Conservation (phyloP, 2,329 filamentous ascomycete species). For the Leptographium radiaticola region DNA sequence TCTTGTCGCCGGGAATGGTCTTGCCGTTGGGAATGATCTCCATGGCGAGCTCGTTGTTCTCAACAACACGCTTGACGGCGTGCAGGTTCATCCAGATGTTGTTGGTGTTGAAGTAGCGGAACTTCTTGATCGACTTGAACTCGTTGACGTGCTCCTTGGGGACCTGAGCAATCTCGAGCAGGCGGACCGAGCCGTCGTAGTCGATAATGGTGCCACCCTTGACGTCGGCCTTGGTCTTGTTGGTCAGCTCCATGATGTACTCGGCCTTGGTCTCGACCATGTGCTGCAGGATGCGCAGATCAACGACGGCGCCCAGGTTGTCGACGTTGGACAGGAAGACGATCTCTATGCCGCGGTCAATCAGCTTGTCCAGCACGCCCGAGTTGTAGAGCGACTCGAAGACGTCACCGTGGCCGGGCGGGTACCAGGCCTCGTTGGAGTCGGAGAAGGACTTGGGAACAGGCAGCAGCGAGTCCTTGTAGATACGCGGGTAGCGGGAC, state of each 20-base stretch:
- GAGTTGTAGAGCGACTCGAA: slow-evolving; percentile 99
- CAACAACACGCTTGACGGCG: slow-evolving; percentile 95
- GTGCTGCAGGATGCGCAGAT: slow-evolving; percentile 96
- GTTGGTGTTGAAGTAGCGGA: slow-evolving; percentile 99
- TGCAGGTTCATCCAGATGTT: slow-evolving; percentile 99
- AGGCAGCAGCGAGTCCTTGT: slow-evolving; percentile 95
- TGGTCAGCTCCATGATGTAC: slow-evolving; percentile 99
- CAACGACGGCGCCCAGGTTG: slow-evolving; percentile 94
- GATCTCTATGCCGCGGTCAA: slow-evolving; percentile 90
- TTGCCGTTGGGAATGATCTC: slow-evolving; percentile 99
- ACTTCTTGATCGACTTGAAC: slow-evolving; percentile 99
- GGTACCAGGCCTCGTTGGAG: slow-evolving; percentile 93
- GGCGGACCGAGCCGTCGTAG: slow-evolving; percentile 91
- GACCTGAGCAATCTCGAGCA: slow-evolving; percentile 97
- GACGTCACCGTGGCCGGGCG: slow-evolving; percentile 96
- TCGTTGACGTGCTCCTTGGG: slow-evolving; percentile 99
- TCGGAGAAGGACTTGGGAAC: slow-evolving; percentile 84
- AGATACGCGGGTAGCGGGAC: slow-evolving; percentile 92
- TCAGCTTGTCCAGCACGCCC: slow-evolving; percentile 89
- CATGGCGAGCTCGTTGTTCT: slow-evolving; percentile 97
- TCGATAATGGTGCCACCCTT: slow-evolving; percentile 99
- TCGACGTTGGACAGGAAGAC: slow-evolving; percentile 99
- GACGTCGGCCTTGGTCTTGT: slow-evolving; percentile 99
- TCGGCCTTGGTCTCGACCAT: slow-evolving; percentile 96
- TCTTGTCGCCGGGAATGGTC: slow-evolving; percentile 97